Evolutionary conservation across 2,329 filamentous ascomycete genomes (phyloP).

Genomic region (Phialocephala subalpina): DNA sequence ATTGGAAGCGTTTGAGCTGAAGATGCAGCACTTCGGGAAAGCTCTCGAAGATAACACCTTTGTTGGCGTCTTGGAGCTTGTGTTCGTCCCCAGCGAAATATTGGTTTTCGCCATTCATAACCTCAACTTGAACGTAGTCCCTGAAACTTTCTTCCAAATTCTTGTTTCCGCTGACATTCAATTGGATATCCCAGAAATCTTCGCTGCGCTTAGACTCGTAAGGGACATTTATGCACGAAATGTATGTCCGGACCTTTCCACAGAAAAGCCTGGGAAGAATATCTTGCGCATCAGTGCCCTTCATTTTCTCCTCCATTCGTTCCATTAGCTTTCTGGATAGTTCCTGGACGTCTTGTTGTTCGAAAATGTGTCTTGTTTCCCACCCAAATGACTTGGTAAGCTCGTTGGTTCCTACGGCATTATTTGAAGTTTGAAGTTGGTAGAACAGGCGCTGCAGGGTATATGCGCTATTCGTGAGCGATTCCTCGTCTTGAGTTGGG

Average conservation of each 20-base stretch:
- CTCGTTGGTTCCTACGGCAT: conserved; percentile 88
- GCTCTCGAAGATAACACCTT: conserved; percentile 95
- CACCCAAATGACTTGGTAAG: conserved; percentile 97
- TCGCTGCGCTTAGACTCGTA: conserved; percentile 96
- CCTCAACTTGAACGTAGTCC: conserved; percentile 96
- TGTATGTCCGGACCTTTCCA: conserved; percentile 98
- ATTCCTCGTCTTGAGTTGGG: conserved; percentile 85
- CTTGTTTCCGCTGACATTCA: conserved; percentile 95
- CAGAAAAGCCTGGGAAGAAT: conserved; percentile 91
- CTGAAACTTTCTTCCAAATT: conserved; percentile 93
- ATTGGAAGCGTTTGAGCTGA: conserved; percentile 97
- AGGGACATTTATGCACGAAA: conserved; percentile 97
- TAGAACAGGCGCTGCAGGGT: conserved; percentile 95
- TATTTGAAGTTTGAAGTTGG: conserved; percentile 85
- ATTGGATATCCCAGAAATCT: conserved; percentile 98
- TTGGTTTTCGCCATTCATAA: conserved; percentile 97
- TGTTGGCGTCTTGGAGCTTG: conserved; percentile 95
- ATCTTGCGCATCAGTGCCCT: conserved; percentile 90
- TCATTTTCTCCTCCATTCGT: conserved; percentile 97
- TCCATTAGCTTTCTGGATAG: conserved; percentile 97
- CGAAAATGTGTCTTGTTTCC: conserved; percentile 97
- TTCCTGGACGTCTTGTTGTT: conserved; percentile 98
- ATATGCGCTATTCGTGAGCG: conserved; percentile 88
- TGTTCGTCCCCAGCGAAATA: conserved; percentile 91
- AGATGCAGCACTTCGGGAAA: conserved; percentile 95